Percentiles rank a stretch among this genome's conserved stretches.
These are phyloP conservation scores for Scutellaria minor DNA, from an alignment of 257 asterid genomes.

Conservation along the genomic window DNA sequence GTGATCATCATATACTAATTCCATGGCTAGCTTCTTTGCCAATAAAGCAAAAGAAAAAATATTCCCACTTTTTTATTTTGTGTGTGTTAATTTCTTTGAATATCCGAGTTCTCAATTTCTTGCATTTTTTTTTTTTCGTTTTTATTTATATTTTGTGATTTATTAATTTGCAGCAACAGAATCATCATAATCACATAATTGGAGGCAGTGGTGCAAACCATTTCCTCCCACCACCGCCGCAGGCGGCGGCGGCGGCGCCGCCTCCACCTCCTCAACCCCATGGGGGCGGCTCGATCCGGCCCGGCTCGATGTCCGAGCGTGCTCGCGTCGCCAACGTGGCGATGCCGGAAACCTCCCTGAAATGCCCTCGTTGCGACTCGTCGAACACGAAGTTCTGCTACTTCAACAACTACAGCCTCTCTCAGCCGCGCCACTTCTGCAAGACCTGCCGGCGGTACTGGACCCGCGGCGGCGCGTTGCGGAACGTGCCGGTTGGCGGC, in stretches of 20 bases:
- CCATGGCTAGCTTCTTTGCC: slow-evolving; percentile 55
- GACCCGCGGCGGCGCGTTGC: slow-evolving; percentile 87
- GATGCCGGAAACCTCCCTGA: slow-evolving; percentile 77
- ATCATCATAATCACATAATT: slow-evolving; percentile 47
- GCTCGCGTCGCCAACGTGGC: slow-evolving; percentile 87
- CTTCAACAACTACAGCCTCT: slow-evolving; percentile 87
- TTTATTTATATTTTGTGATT: slow-evolving; percentile 1
- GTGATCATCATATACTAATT: slow-evolving; percentile 18
- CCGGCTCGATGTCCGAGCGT: slow-evolving; percentile 86
- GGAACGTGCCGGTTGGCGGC: slow-evolving; percentile 89
- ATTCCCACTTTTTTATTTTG: slow-evolving; percentile 43
- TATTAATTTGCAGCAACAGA: slow-evolving; percentile 45
- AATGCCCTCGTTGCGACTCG: slow-evolving; percentile 91
- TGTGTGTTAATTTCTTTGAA: slow-evolving; percentile 43
- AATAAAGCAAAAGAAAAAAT: slow-evolving; percentile 60
- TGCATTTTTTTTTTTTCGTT: too few species aligned
- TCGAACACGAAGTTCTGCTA: slow-evolving; percentile 89
- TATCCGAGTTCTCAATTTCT: slow-evolving; percentile 42
- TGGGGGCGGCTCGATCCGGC: slow-evolving; percentile 56
- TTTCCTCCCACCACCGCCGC: slow-evolving; percentile 35
- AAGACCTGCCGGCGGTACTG: slow-evolving; percentile 88
- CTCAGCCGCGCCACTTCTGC: slow-evolving; percentile 96
- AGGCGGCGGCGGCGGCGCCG: slow-evolving; percentile 39
- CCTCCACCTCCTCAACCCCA: slow-evolving; percentile 51
- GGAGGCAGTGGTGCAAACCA: slow-evolving; percentile 51